A percentile compares a stretch with the other conserved stretches of the same genome.
Conservation (phyloP, 176 grass and related monocot genomes). For the Coix lacrymajobi region DNA sequence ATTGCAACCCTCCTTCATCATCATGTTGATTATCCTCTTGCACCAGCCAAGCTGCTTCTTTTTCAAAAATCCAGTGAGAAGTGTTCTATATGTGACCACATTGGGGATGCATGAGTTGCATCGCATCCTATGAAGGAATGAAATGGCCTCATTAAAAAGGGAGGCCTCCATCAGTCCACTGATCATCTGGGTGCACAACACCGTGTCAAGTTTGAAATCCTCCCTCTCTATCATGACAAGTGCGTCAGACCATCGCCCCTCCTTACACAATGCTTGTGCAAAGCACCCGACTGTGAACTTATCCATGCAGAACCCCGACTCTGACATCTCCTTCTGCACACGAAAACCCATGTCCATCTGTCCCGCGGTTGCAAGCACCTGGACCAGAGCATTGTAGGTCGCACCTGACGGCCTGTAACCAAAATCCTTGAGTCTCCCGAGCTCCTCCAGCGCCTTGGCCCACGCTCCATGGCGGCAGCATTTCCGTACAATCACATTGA, state of each 20-base stretch:
- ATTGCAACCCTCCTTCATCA: constrained; percentile 89
- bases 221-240: constrained; percentile 72
- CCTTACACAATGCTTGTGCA: constrained; percentile 59
- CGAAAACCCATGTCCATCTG: constrained; percentile 70
- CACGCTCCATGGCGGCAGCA: constrained; percentile 63
- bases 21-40: constrained; percentile 95
- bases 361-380: constrained; percentile 54
- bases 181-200: constrained; percentile 89
- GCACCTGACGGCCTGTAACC: constrained; percentile 59
- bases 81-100: constrained; percentile 82
- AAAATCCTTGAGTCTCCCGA: constrained; percentile 75
- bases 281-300: constrained; percentile 69
- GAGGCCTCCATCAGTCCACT: constrained; percentile 91
- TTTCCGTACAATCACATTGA: constrained; percentile 75
- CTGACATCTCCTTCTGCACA: constrained; percentile 82
- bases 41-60: constrained; percentile 97
- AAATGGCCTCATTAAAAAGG: constrained; percentile 84
- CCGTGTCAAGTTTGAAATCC: constrained; percentile 86
- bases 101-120: constrained; percentile 86
- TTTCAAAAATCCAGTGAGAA: constrained; percentile 78
- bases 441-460: constrained; percentile 69
- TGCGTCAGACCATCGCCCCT: constrained; percentile 58
- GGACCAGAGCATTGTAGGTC: constrained; percentile 78
- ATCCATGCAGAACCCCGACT: constrained; percentile 63
- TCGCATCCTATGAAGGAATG: constrained; percentile 90